Evolutionary conservation across 352 stramenopile species (phyloP).

Genomic region (Phytophthora megakarya): DNA sequence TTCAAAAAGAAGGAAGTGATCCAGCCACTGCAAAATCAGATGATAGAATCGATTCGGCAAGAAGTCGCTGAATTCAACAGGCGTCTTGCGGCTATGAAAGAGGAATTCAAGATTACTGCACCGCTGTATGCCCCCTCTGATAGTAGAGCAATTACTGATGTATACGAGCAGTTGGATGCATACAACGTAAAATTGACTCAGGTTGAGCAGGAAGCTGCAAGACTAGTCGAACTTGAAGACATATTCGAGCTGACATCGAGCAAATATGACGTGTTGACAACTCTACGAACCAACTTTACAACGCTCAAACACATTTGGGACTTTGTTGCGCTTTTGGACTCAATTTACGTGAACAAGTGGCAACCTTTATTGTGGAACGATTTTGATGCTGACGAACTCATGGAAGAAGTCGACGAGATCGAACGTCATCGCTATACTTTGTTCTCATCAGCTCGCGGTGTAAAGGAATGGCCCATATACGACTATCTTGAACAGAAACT

Average conservation of each 20-base stretch:
- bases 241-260: conserved; percentile 93
- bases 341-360: conserved; percentile 81
- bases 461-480: conserved; percentile 95
- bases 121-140: conserved; percentile 51
- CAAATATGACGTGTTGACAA: conserved; percentile 79
- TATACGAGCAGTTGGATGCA: conserved; percentile 87
- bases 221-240: conserved; percentile 92
- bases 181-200: conserved; percentile 81
- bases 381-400: conserved; percentile 88
- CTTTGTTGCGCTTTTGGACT: conserved; percentile 89
- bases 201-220: conserved; percentile 83
- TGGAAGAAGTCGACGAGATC: conserved; percentile 90
- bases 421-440: conserved; percentile 61
- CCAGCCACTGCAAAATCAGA: conserved; percentile 88
- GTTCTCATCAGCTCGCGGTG: conserved; percentile 51
- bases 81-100: conserved; percentile 59
- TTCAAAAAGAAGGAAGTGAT: conserved; percentile 94
- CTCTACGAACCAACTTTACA: conserved; percentile 86
- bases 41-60: conserved; percentile 80
- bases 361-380: conserved; percentile 86
- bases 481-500: conserved; percentile 90
- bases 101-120: conserved; percentile 66
- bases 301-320: conserved; percentile 94
- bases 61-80: conserved; percentile 81
- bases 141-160: conserved; percentile 52